These are phyloP conservation scores for Usnea hakonensis DNA, from an alignment of 495 filamentous ascomycete genomes.

Conservation along the genomic window DNA sequence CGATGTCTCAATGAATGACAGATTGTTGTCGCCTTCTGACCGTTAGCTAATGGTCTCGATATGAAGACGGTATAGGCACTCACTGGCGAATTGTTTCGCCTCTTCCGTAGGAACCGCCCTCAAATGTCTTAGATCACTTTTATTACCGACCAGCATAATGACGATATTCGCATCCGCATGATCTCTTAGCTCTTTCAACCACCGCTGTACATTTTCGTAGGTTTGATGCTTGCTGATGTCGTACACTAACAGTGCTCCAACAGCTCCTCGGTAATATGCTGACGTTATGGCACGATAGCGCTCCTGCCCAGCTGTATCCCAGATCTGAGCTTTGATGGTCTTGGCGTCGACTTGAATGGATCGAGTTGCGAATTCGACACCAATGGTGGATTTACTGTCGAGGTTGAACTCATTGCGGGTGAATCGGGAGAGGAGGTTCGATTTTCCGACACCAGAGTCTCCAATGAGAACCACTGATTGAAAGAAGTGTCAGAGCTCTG, in stretches of 20 bases:
- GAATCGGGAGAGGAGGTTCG: slow-evolving; percentile 98
- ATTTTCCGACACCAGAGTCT: slow-evolving; percentile 99
- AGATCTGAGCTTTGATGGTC: slow-evolving; percentile 99
- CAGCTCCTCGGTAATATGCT: slow-evolving; percentile 96
- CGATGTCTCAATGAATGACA: slow-evolving; percentile 98
- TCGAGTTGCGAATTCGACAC: slow-evolving; percentile 97
- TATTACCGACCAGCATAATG: slow-evolving; percentile 99
- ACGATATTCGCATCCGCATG: slow-evolving; percentile 99
- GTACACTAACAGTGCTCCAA: slow-evolving; percentile 95
- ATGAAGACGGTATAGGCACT: slow-evolving; percentile 27
- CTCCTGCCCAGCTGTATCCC: slow-evolving; percentile 99
- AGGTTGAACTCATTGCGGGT: slow-evolving; percentile 99
- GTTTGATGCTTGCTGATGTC: slow-evolving; percentile 99
- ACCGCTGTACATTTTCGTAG: slow-evolving; percentile 97
- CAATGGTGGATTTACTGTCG: slow-evolving; percentile 99
- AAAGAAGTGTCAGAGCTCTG: slow-evolving; percentile 9
- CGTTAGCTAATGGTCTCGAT: slow-evolving; percentile 12
- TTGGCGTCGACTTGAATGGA: slow-evolving; percentile 99
- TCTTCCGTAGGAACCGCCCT: slow-evolving; percentile 97
- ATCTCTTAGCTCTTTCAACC: slow-evolving; percentile 97
- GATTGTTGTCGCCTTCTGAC: slow-evolving; percentile 79
- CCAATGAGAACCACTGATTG: slow-evolving; percentile 89
- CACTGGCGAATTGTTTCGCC: slow-evolving; percentile 97
- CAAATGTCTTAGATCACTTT: slow-evolving; percentile 99
- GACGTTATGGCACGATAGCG: slow-evolving; percentile 98